These are phyloP conservation scores for Stephanodiscus minutulus DNA, from an alignment of 108 stramenopile species.

Conservation along the genomic window DNA sequence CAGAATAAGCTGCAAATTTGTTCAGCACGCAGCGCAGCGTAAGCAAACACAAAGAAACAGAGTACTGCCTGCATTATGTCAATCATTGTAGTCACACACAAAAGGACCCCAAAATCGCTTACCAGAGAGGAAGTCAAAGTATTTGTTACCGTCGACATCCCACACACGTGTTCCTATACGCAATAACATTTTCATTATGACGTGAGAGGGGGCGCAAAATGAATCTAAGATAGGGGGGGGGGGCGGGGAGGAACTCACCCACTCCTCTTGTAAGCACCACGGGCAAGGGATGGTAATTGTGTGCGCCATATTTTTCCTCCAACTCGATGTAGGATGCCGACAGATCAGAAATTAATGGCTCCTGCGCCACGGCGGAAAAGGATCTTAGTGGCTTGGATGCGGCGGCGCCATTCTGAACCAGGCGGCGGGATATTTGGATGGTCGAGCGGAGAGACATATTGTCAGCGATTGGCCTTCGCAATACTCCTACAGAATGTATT, in stretches of 20 bases:
- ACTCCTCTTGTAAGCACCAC: conserved; percentile 86
- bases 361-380: conserved; percentile 32
- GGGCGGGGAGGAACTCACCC: conserved; percentile 25
- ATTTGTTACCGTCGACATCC: conserved; percentile 84
- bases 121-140: conserved; percentile 94
- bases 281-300: conserved; percentile 98
- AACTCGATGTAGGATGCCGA: conserved; percentile 72
- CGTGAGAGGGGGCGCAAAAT: conserved; percentile 5
- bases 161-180: conserved; percentile 64
- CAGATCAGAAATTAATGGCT: conserved; percentile 39
- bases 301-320: conserved; percentile 90
- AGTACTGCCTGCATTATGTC: neutral
- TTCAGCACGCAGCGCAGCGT: neutral
- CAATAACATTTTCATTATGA: neutral
- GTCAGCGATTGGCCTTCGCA: neutral
- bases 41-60: neutral
- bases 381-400: neutral
- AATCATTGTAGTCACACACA: neutral
- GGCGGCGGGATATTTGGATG: conserved; percentile 22
- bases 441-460: conserved; percentile 31
- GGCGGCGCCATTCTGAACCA: conserved; percentile 20
- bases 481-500: neutral
- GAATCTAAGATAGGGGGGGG: neutral
- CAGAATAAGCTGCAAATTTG: conserved; percentile 83
- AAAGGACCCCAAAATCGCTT: conserved; percentile 1